A percentile compares a stretch with the other conserved stretches of the same genome.
Evolutionary conservation across 2,329 filamentous ascomycete genomes (phyloP).

Genomic region (Tolypocladium tundrense): DNA sequence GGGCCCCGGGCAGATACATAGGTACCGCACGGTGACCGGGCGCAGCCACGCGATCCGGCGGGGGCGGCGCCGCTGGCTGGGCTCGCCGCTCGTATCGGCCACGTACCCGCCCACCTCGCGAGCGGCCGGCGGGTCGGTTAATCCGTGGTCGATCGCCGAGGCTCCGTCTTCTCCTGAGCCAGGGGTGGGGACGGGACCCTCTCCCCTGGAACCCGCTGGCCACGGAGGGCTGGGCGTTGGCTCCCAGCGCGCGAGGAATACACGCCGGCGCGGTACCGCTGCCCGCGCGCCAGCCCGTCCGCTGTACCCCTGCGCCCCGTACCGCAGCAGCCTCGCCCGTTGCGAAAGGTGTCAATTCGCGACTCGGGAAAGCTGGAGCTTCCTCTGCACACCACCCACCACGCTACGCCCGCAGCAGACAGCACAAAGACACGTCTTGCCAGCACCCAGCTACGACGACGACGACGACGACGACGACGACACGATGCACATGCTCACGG

Average conservation of each 20-base stretch:
- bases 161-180: slow-evolving; percentile 1
- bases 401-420: no score
- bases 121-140: background rate
- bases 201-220: background rate
- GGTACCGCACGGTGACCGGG: background rate
- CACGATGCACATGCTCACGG: slow-evolving; percentile 19
- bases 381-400: background rate
- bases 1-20: background rate
- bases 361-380: slow-evolving; percentile 6
- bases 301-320: background rate
- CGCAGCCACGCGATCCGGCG: background rate
- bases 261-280: background rate
- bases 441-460: background rate
- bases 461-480: background rate
- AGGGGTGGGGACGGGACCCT: background rate
- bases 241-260: background rate
- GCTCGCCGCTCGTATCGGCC: background rate
- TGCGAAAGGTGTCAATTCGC: slow-evolving; percentile 21
- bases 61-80: background rate
- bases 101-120: background rate
- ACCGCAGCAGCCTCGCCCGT: background rate
- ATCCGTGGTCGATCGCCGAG: background rate
- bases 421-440: background rate
- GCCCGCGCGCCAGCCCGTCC: background rate
- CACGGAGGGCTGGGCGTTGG: background rate